A percentile compares a stretch with the other conserved stretches of the same genome.
Evolutionary conservation across 192 early-diverging fungal species (phyloP).

Genomic region (Neocallimastix lanati): DNA sequence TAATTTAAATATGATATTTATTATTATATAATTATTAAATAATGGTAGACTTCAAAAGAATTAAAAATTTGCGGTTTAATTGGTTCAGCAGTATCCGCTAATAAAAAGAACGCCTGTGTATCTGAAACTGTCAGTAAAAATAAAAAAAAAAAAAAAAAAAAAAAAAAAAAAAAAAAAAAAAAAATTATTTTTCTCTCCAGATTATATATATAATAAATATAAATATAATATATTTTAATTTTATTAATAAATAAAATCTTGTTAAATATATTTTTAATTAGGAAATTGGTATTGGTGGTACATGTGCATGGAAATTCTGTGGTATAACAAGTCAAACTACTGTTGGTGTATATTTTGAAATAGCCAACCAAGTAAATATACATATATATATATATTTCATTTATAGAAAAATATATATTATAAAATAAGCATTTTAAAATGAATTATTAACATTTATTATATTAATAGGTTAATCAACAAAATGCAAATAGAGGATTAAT

Average conservation of each 20-base stretch:
- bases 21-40: no score
- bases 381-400: background rate
- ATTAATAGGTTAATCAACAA: background rate
- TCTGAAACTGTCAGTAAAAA: slow-evolving; percentile 62
- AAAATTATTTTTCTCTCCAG: no score
- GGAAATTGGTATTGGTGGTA: slow-evolving; percentile 94
- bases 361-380: slow-evolving; percentile 53
- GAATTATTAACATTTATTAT: no score
- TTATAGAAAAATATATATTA: slow-evolving; percentile 14
- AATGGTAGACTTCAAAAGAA: slow-evolving; percentile 67
- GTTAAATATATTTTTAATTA: slow-evolving; percentile 1
- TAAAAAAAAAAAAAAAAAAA: background rate
- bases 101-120: slow-evolving; percentile 77
- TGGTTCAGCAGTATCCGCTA: slow-evolving; percentile 78
- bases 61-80: slow-evolving; percentile 91
- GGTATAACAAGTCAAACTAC: slow-evolving; percentile 70
- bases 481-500: slow-evolving; percentile 48
- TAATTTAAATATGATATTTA: no score
- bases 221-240: background rate
- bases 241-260: background rate
- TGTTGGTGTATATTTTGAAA: slow-evolving; percentile 87
- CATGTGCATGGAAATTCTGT: slow-evolving; percentile 89
- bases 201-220: background rate
- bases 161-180: background rate
- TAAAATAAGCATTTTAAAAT: no score